These are phyloP conservation scores for Aspergillus wentii DNA, from an alignment of 495 filamentous ascomycete species.

Conservation along the genomic window DNA sequence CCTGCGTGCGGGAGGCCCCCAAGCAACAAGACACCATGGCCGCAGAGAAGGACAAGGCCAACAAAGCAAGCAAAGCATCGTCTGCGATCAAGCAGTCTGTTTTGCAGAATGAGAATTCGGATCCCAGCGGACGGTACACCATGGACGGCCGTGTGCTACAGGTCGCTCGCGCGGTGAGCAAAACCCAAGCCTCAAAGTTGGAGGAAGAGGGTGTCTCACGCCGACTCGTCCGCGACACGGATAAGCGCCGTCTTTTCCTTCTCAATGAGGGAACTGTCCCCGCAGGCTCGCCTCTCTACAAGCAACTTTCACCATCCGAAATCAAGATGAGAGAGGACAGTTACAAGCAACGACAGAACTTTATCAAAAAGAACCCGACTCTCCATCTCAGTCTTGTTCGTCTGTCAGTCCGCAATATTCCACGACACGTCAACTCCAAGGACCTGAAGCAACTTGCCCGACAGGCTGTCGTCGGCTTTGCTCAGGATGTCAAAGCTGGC, in stretches of 20 bases:
- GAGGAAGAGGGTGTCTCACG: slow-evolving; percentile 59
- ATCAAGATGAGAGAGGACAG: slow-evolving; percentile 84
- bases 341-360: slow-evolving; percentile 77
- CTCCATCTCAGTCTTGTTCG: slow-evolving; percentile 88
- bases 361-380: slow-evolving; percentile 85
- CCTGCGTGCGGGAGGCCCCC: slow-evolving; percentile 72
- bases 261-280: slow-evolving; percentile 81
- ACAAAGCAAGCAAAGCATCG: too few species aligned
- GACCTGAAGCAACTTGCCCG: slow-evolving; percentile 87
- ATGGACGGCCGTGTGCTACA: slow-evolving; percentile 84
- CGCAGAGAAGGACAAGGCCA: slow-evolving; percentile 32
- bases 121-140: slow-evolving; percentile 77
- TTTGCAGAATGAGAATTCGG: slow-evolving; percentile 73
- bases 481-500: slow-evolving; percentile 76
- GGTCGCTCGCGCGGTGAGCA: slow-evolving; percentile 76
- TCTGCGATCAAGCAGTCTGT: slow-evolving; percentile 62
- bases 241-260: slow-evolving; percentile 90
- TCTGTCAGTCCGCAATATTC: slow-evolving; percentile 91
- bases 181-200: slow-evolving; percentile 68
- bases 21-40: slow-evolving; percentile 36
- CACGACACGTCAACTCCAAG: slow-evolving; percentile 77
- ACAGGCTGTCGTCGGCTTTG: slow-evolving; percentile 87
- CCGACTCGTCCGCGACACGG: slow-evolving; percentile 67
- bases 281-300: slow-evolving; percentile 64
- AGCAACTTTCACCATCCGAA: slow-evolving; percentile 72